Base-by-base conservation (phyloP, 225 moss, liverwort and hornwort genomes). In the Antitrichia curtipendula region DNA sequence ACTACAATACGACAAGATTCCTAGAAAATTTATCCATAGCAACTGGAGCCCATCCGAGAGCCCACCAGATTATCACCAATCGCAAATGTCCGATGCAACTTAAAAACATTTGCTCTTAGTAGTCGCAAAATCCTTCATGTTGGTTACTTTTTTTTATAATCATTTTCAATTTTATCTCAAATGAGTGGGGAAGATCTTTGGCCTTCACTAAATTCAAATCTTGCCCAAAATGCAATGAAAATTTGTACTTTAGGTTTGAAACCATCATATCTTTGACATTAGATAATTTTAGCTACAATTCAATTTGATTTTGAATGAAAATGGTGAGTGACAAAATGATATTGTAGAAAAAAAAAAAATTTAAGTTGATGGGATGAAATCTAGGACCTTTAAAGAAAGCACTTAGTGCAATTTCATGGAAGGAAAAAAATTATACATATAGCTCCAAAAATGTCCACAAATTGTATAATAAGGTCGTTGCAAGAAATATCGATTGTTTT, bases 381-480 rank as follows among this genome's bases (percentile, higher is more conserved):
- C 13, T 68, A 7, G 22, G 13, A 13, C 23, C 4, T 23, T 3
- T 2, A 7, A 68, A 68, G 7, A 13, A 68, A 38, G 23, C 1
- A 12, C 1, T 38, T 4, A 4, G 12, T 21, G 12, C 0, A 0
- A 38, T 68, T 19, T 22, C 2, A 38, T 23, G 2, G 2, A 68
- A 68, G 68, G 22, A 38, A 1, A 4, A 22, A 22, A 22, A n/a
- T 22, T 38, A 68, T 2, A 38, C 1, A 1, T 3, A 3, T 0
- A 38, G 22, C 23, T 38, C 6, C 4, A 38, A 68, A 7, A 68
- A 38, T 38, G 12, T 68, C 11, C 4, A 7, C 8, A 40, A 4
- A 1, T 10, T 34, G 1, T 5, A 38, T 68, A 22, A 68, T n/a
- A 41, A 3, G 47, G 8, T 47, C 8, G 47, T 47, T 47, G 47